Evolutionary conservation across 345 rosid genomes (phyloP), one percentile per base, ranked within the genome.

Genomic region (Trapa incisa): DNA sequence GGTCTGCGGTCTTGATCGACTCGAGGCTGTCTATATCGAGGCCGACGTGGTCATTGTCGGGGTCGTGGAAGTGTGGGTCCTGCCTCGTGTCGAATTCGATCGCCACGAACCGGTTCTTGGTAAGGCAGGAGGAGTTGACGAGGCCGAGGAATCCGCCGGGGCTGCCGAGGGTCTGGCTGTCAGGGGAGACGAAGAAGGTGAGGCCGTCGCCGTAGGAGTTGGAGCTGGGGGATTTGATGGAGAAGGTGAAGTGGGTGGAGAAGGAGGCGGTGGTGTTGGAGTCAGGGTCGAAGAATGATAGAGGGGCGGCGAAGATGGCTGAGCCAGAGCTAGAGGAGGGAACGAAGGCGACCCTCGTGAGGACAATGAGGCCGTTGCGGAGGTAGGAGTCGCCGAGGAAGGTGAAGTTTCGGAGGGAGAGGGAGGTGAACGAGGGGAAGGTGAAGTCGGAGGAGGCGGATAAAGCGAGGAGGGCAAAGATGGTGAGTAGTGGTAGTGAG

Each of bases 301-400:
- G 22, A 4, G 99, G 99, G 71, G 77, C 39, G 76, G 72, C 74
- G 88, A 91, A 95, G 67, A 91, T 78, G 13, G 83, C 77, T 10
- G 88, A 73, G 33, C 99, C 96, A 12, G 94, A 83, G 89, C 93
- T 86, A 2, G 97, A 84, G 70, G 90, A 83, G 8, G 99, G 99
- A 45, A 95, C 96, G 0, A 80, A 80, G 3, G 80, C 81, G 75
- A 89, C 97, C 6, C 90, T 71, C 1, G 97, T 95, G 79, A 95
- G 97, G 50, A 96, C 96, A 2, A 89, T 69, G 32, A 78, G 84
- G 57, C 97, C 99, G 69, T 84, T 70, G 15, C 85, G 80, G 74
- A 95, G 90, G 65, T 89, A 91, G 66, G 96, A 84, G 67, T 91
- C 96, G 13, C 97, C 99, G 36, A 91, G 93, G 74, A 95, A 96